These are phyloP conservation scores for Penicillium italicum DNA, from an alignment of 2,329 filamentous ascomycete species.

Conservation along the genomic window DNA sequence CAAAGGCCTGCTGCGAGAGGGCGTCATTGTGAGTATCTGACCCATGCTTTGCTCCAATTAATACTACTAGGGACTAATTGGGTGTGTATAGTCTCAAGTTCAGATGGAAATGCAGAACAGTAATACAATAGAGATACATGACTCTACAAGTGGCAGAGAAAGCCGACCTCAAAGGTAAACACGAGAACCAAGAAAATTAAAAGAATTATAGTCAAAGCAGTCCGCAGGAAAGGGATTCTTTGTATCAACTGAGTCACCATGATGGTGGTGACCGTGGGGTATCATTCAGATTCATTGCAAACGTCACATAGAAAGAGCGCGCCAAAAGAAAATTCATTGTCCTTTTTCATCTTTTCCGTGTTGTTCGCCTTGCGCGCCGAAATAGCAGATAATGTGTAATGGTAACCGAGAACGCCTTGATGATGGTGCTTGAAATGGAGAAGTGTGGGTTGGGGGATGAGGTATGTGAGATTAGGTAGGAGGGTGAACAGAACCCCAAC, in stretches of 20 bases:
- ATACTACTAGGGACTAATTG: background rate
- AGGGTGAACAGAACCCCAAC: background rate
- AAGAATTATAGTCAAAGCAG: background rate
- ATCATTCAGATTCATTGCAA: constrained; percentile 23
- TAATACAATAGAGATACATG: background rate
- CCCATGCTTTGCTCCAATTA: background rate
- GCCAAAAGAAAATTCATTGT: background rate
- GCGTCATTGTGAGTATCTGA: too few relatives aligned
- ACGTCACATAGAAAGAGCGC: constrained; percentile 9
- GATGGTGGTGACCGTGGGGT: constrained; percentile 15
- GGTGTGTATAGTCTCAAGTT: background rate
- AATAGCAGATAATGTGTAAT: constrained; percentile 1
- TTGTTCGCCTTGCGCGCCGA: constrained; percentile 18
- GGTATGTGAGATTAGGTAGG: background rate
- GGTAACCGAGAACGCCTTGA: constrained; percentile 5
- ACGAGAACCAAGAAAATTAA: background rate
- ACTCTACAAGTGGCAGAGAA: background rate
- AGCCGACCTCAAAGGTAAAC: background rate
- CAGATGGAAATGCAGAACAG: background rate
- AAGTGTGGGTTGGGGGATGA: background rate
- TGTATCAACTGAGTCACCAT: constrained; percentile 6
- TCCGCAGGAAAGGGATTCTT: background rate
- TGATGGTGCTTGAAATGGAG: background rate
- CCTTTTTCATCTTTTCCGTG: constrained; percentile 7
- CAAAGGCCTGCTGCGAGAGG: too few relatives aligned